These are phyloP conservation scores for Aspergillus pseudotamarii DNA, from an alignment of 2,329 filamentous ascomycete genomes.

Conservation along the genomic window DNA sequence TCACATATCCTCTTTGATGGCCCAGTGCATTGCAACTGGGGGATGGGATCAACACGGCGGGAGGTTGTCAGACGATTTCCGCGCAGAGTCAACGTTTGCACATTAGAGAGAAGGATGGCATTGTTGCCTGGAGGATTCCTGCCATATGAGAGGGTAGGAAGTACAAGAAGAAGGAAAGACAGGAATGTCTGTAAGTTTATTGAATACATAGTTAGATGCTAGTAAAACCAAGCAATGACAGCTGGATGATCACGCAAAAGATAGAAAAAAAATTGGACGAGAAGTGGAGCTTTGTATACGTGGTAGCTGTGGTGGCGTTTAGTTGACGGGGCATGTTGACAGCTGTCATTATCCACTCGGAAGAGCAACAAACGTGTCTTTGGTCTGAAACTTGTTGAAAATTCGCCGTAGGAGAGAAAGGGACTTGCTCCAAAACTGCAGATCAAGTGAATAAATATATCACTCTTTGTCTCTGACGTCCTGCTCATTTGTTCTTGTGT, in stretches of 20 bases:
- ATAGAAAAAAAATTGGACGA: background rate
- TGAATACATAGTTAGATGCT: background rate
- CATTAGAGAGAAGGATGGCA: slow-evolving; percentile 64
- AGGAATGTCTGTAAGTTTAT: slow-evolving; percentile 20
- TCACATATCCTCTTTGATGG: slow-evolving; percentile 62
- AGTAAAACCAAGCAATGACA: background rate
- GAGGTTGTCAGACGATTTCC: slow-evolving; percentile 69
- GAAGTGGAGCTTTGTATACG: slow-evolving; percentile 4
- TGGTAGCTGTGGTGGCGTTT: background rate
- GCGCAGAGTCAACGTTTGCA: slow-evolving; percentile 78
- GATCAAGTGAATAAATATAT: background rate
- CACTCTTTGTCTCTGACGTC: background rate
- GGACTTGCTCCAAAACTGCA: background rate
- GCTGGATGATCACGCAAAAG: background rate
- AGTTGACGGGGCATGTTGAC: background rate
- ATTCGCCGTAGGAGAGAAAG: background rate
- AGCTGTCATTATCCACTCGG: background rate
- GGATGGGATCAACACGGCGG: slow-evolving; percentile 74
- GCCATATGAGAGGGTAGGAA: slow-evolving; percentile 22
- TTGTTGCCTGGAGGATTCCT: slow-evolving; percentile 42
- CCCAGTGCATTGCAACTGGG: slow-evolving; percentile 77
- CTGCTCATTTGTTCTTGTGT: background rate
- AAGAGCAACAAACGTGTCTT: background rate
- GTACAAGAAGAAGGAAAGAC: slow-evolving; percentile 23
- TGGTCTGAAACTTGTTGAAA: background rate